Evolutionary conservation across 192 early-diverging fungal genomes (phyloP).

Genomic region (Allomyces macrogynus): DNA sequence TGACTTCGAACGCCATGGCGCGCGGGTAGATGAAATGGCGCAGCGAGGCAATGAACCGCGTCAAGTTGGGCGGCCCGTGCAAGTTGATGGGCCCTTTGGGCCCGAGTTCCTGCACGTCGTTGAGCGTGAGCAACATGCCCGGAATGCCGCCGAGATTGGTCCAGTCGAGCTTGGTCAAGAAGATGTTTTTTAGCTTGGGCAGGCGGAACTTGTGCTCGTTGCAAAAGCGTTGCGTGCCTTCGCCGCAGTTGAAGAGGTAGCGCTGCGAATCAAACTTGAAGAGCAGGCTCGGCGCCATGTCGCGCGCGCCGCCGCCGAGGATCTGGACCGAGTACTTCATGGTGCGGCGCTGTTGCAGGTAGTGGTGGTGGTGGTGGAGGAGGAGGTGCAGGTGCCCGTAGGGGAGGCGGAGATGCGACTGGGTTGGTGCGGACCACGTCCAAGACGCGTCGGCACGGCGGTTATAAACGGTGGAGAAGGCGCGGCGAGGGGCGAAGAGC

Average conservation of each 20-base stretch:
- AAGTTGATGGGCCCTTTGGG: conserved; percentile 27
- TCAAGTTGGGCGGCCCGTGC: conserved; percentile 57
- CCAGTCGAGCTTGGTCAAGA: conserved; percentile 72
- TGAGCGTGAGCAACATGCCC: conserved; percentile 71
- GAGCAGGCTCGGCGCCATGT: conserved; percentile 47
- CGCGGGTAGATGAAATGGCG: conserved; percentile 58
- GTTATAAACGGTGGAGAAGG: too few relatives aligned
- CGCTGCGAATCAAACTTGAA: conserved; percentile 51
- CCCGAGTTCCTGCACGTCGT: conserved; percentile 36
- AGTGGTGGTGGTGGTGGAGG: too few relatives aligned
- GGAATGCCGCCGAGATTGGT: conserved; percentile 52
- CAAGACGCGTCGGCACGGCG: too few relatives aligned
- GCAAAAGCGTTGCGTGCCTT: conserved; percentile 72
- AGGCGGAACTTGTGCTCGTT: conserved; percentile 53
- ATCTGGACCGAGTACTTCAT: conserved; percentile 44
- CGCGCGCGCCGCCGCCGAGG: conserved; percentile 26
- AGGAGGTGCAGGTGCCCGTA: too few relatives aligned
- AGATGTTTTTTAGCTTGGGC: conserved; percentile 50
- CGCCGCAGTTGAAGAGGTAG: conserved; percentile 85
- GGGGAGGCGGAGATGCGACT: too few relatives aligned
- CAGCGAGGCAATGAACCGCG: conserved; percentile 53
- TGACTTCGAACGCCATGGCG: conserved; percentile 25
- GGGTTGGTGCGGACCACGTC: too few relatives aligned
- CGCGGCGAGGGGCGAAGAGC: too few relatives aligned
- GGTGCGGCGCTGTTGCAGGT: conserved; percentile 1